Percentiles rank a stretch among this genome's conserved stretches.
Conservation (phyloP, 805 yeast species). For the Zygoascus bituminiphila region DNA sequence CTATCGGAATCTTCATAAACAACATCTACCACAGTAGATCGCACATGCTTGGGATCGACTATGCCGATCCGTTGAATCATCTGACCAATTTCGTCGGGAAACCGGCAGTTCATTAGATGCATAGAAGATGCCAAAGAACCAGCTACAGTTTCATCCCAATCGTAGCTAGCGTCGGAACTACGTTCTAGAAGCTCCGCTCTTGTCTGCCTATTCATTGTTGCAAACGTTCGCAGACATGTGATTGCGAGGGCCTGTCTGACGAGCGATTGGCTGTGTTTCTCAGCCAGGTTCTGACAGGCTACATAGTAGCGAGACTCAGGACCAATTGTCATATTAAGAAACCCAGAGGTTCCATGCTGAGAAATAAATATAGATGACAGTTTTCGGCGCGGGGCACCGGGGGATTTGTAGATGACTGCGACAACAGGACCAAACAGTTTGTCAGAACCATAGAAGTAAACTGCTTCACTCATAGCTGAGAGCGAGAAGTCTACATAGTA, state of each 20-base stretch:
- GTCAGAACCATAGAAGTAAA: slow-evolving; percentile 31
- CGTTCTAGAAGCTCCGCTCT: slow-evolving; percentile 10
- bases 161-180: slow-evolving; percentile 21
- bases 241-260: slow-evolving; percentile 73
- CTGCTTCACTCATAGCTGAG: slow-evolving; percentile 22
- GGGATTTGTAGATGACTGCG: slow-evolving; percentile 27
- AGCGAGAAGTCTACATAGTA: slow-evolving; percentile 23
- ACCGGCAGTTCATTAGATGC: slow-evolving; percentile 41
- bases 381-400: slow-evolving; percentile 12
- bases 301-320: slow-evolving; percentile 63
- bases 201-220: slow-evolving; percentile 38
- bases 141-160: slow-evolving; percentile 78
- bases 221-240: slow-evolving; percentile 57
- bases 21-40: slow-evolving; percentile 61
- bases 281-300: slow-evolving; percentile 62
- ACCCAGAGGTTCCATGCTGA: slow-evolving; percentile 54
- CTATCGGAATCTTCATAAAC: slow-evolving; percentile 51
- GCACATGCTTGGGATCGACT: slow-evolving; percentile 40
- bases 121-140: slow-evolving; percentile 69
- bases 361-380: slow-evolving; percentile 28
- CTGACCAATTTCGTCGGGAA: slow-evolving; percentile 52
- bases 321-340: slow-evolving; percentile 49
- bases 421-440: slow-evolving; percentile 28
- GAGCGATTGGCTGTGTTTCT: slow-evolving; percentile 42
- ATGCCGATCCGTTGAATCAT: slow-evolving; percentile 50